phyloP scores from a whole-genome alignment of 305 asterid species.

The Rubia occidens region DNA sequence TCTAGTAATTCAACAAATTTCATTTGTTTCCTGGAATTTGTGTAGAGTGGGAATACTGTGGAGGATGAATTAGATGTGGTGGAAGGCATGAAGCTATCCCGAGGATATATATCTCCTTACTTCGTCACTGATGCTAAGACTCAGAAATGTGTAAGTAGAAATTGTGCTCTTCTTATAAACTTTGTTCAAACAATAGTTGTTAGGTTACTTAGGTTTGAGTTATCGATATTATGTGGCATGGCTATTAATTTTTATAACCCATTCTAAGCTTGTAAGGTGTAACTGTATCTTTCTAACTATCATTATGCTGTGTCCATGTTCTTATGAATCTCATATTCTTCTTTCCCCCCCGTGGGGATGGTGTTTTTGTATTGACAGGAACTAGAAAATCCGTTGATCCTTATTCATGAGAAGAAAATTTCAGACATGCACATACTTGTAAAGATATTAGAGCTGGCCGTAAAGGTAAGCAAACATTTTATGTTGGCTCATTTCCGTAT shows the following conservation, averaged over 20 bases:
- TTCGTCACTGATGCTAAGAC: conserved; percentile 63
- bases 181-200: background rate
- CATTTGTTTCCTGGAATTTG: conserved; percentile 12
- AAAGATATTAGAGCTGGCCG: conserved; percentile 62
- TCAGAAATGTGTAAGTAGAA: conserved; percentile 61
- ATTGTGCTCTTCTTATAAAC: conserved; percentile 11
- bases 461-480: conserved; percentile 43
- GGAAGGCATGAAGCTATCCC: conserved; percentile 89
- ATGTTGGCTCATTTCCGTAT: conserved; percentile 11
- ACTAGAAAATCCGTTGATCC: conserved; percentile 77
- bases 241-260: too few species aligned
- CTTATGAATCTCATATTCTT: conserved; percentile 4
- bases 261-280: background rate
- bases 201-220: background rate
- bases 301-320: background rate
- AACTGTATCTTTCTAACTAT: background rate
- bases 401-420: conserved; percentile 85
- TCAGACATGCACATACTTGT: conserved; percentile 59
- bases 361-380: conserved; percentile 47
- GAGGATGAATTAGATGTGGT: conserved; percentile 87
- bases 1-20: background rate
- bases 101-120: conserved; percentile 86
- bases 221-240: background rate
- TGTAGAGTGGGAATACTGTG: conserved; percentile 71
- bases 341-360: background rate